A percentile compares a stretch with the other conserved stretches of the same genome.
Evolutionary conservation across 495 filamentous ascomycete genomes (phyloP).

Genomic region (Talaromyces wortmannii): DNA sequence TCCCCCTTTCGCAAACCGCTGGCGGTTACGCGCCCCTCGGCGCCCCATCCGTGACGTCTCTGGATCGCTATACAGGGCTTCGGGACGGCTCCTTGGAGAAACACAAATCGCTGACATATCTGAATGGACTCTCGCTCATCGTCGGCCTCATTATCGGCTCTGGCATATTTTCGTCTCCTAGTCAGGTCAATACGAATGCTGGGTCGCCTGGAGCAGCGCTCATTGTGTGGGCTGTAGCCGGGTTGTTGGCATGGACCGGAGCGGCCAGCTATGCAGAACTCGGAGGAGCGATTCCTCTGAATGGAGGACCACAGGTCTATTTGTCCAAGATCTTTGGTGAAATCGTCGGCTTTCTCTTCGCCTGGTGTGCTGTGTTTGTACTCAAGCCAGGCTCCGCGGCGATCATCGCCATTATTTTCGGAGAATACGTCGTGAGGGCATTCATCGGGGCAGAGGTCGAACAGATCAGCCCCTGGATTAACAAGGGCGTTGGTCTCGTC

Average conservation of each 20-base stretch:
- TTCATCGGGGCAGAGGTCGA: constrained; percentile 74
- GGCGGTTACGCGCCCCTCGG: constrained; percentile 78
- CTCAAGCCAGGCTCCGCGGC: constrained; percentile 89
- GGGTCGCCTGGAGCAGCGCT: constrained; percentile 89
- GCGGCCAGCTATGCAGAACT: constrained; percentile 95
- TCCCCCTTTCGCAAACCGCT: constrained; percentile 83
- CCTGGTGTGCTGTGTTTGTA: constrained; percentile 91
- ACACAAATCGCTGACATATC: constrained; percentile 89
- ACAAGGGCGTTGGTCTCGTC: constrained; percentile 77
- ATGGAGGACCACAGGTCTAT: constrained; percentile 90
- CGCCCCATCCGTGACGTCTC: constrained; percentile 47
- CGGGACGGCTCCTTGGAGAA: constrained; percentile 69
- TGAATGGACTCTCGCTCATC: constrained; percentile 87
- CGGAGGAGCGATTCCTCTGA: constrained; percentile 90
- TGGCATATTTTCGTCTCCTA: constrained; percentile 92
- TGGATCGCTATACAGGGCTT: constrained; percentile 38
- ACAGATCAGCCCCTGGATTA: constrained; percentile 74
- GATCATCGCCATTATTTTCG: constrained; percentile 96
- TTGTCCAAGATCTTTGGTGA: constrained; percentile 95
- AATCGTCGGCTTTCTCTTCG: constrained; percentile 83
- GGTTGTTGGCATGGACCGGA: constrained; percentile 90
- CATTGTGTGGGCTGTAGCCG: constrained; percentile 85
- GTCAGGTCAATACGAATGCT: constrained; percentile 86
- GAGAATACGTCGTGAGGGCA: constrained; percentile 88
- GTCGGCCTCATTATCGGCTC: constrained; percentile 95